Base-by-base conservation (phyloP, 371 early-diverging fungal species). In the Nematocida major region DNA sequence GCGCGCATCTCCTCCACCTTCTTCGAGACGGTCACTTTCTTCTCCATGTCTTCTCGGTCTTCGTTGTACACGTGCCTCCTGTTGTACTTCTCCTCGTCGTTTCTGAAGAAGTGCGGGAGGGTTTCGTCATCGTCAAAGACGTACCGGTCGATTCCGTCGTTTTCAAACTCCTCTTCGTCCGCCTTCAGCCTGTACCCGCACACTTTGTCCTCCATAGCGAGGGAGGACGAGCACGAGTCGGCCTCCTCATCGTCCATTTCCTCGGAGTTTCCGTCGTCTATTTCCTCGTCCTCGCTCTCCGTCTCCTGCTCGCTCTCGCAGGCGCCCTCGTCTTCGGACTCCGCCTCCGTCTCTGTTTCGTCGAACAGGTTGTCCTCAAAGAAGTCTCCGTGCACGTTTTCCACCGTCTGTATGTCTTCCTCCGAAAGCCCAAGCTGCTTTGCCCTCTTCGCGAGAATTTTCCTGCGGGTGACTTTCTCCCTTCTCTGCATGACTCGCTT, bases 351-450 rank as follows among this genome's bases (percentile, higher is more conserved):
- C 28, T 73, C 76, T 20, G 61, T 65, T 4, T 30, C 54, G 40
- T 73, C 76, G 48, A 73, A 73, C 9, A 73, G 61, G 51, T 62
- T 32, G 66, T 73, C 76, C 28, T 73, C 76, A 73, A 73, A 73
- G 65, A 73, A 73, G 76, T 73, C 76, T 50, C 76, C 76, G 24
- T 73, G 50, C 0, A 80, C 54, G 54, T 82, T 78, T 42, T 83
- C 80, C 43, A 82, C 87, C 82, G 88, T 88, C 48, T 87, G 88
- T 80, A 73, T 26, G 48, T 73, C 76, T 5, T 73, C 2, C 30
- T 63, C 59, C n/a, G 59, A 67, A 0, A 54, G 65, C n/a, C 66
- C 79, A 43, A 66, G 76, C 18, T 59, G 59, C 51, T 79, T 67
- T 9, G 61, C 53, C 36, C 67, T 39, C 32, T 68, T 67, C 38